Base-by-base conservation (phyloP, 495 filamentous ascomycete genomes). In the Penicillium cosmopolitanum region DNA sequence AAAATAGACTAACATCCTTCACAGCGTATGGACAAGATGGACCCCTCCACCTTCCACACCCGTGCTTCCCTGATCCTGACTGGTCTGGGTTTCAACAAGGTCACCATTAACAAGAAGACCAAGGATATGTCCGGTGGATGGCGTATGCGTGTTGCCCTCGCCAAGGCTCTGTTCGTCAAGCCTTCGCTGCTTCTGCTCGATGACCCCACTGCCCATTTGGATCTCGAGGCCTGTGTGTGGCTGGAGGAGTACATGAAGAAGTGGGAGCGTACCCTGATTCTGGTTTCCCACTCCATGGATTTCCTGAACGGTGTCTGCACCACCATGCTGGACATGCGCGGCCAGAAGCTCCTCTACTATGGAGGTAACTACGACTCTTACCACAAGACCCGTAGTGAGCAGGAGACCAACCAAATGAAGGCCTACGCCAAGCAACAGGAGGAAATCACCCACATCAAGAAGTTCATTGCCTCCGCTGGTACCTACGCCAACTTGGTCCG, bases 81-180 rank as follows among this genome's bases (percentile, higher is more conserved):
- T 43, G 95, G 95, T 93, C 90, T 99, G 43, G 95, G 95, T 61
- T 99, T 99, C 84, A 96, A 98, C 87, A 97, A 97, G 80, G 74
- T 65, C 31, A 99, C 95, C 33, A 98, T 99, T 70, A 80, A 94
- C 75, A 99, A 99, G 85, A 96, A 91, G 84, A 99, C 95, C 62
- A 99, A 97, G 86, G 95, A 99, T 70, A 99, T 99, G 95, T 99
- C 95, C 64, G 95, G 95, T 89, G 95, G 95, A 61, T 99, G 95
- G 95, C 86, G 96, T 80, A 99, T 99, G 95, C 90, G 95, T 84
- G 95, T 99, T 31, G 95, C 95, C 34, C 86, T 99, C 42, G 95
- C 83, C 67, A 99, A 98, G 83, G 96, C 95, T 31, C 88, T 99
- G 50, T 99, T 99, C 82, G 94, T 99, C 75, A 96, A 94, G 84